phyloP scores from a whole-genome alignment of 2,329 filamentous ascomycete species.

The Scytalidium sp. region DNA sequence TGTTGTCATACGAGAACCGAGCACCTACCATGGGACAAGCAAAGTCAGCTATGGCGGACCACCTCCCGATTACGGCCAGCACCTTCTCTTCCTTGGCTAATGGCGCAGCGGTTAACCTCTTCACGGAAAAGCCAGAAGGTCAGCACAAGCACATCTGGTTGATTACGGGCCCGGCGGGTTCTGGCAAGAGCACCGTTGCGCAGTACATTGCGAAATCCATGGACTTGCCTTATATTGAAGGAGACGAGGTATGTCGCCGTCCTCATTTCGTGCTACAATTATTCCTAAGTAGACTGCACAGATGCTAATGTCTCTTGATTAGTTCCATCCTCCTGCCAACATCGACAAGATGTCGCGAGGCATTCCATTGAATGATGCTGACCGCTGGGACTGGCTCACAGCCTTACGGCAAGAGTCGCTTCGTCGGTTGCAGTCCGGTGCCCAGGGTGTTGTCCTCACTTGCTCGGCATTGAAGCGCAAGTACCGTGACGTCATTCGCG shows the following conservation, averaged over 20 bases:
- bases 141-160: slow-evolving; percentile 70
- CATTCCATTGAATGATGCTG: slow-evolving; percentile 82
- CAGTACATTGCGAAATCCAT: slow-evolving; percentile 60
- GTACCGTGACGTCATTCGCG: slow-evolving; percentile 88
- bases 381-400: slow-evolving; percentile 97
- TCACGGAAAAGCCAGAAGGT: slow-evolving; percentile 15
- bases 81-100: slow-evolving; percentile 14
- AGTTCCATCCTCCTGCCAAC: slow-evolving; percentile 77
- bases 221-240: slow-evolving; percentile 69
- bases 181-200: slow-evolving; percentile 76
- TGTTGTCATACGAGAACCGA: slow-evolving; percentile 27
- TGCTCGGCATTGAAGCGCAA: slow-evolving; percentile 96
- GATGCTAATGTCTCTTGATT: slow-evolving; percentile 7
- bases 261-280: no score
- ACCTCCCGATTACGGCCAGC: slow-evolving; percentile 17
- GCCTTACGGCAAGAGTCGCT: slow-evolving; percentile 68
- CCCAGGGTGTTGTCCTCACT: slow-evolving; percentile 82
- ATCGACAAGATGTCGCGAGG: slow-evolving; percentile 88
- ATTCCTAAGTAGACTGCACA: no score
- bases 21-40: slow-evolving; percentile 19
- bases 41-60: slow-evolving; percentile 18
- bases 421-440: slow-evolving; percentile 47
- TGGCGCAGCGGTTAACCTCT: slow-evolving; percentile 5
- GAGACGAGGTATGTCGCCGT: slow-evolving; percentile 64
- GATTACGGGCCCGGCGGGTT: slow-evolving; percentile 75